phyloP scores from a whole-genome alignment of 306 rosid species.

The Medicago lupulina region DNA sequence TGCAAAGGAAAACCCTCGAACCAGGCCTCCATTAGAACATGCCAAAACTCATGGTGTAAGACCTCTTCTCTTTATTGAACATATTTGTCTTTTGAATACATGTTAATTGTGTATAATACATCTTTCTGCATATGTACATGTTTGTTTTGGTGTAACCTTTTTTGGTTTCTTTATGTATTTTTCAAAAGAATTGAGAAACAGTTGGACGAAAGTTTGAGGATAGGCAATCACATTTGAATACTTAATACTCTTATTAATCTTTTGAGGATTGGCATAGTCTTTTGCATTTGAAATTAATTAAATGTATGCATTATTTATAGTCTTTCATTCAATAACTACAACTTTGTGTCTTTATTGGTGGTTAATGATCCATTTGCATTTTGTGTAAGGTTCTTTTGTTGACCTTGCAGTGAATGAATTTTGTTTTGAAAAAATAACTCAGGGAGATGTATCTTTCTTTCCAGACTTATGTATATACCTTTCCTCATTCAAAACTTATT shows the following conservation, averaged over 20 bases:
- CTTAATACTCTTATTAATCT: background rate
- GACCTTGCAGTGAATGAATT: constrained; percentile 19
- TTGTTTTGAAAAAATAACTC: background rate
- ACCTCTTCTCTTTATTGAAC: constrained; percentile 24
- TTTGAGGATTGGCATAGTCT: background rate
- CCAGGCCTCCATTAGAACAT: constrained; percentile 54
- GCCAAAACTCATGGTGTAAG: constrained; percentile 70
- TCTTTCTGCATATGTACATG: background rate
- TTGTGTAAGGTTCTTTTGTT: background rate
- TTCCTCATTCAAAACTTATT: constrained; percentile 4
- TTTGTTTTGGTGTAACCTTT: background rate
- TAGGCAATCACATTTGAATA: background rate
- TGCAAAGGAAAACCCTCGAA: constrained; percentile 58
- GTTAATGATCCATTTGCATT: background rate
- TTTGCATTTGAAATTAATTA: constrained; percentile 26
- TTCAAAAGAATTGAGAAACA: constrained; percentile 9
- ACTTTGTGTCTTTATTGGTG: background rate
- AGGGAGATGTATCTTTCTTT: background rate
- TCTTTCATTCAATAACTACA: constrained; percentile 1
- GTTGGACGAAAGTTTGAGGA: background rate
- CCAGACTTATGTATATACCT: background rate
- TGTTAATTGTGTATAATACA: constrained; percentile 12
- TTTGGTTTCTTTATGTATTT: background rate
- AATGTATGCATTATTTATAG: constrained; percentile 1
- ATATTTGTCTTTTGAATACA: constrained; percentile 8